These are phyloP conservation scores for Chenopodium album DNA, from an alignment of 148 eudicot species.

Conservation along the genomic window DNA sequence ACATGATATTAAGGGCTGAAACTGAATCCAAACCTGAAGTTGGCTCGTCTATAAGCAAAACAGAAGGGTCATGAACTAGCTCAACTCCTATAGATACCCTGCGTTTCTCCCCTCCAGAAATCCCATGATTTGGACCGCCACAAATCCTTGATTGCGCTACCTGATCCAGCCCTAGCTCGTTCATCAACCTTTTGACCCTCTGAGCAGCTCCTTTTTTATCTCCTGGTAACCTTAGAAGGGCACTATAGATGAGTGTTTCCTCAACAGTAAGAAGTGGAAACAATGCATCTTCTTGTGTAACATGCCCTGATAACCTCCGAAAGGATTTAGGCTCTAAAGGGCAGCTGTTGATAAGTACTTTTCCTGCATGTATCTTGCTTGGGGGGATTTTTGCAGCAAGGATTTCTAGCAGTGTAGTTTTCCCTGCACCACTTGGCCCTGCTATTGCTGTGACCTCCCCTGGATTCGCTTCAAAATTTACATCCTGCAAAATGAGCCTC, in stretches of 20 bases:
- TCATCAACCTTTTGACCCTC: conserved; percentile 56
- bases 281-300: conserved; percentile 77
- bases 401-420: conserved; percentile 76
- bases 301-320: conserved; percentile 67
- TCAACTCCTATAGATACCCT: conserved; percentile 92
- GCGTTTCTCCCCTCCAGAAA: conserved; percentile 92
- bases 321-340: conserved; percentile 42
- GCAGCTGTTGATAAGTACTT: conserved; percentile 52
- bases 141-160: conserved; percentile 58
- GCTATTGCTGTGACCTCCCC: conserved; percentile 89
- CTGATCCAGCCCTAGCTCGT: conserved; percentile 66
- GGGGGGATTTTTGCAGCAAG: conserved; percentile 57
- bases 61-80: conserved; percentile 81
- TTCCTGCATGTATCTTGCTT: conserved; percentile 41
- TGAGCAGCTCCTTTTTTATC: conserved; percentile 38
- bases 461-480: conserved; percentile 70
- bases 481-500: conserved; percentile 52
- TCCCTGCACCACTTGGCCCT: conserved; percentile 97
- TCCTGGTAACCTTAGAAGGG: conserved; percentile 59
- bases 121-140: conserved; percentile 59
- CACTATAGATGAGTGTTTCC: conserved; percentile 86
- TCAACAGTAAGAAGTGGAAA: conserved; percentile 86
- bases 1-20: conserved; percentile 77
- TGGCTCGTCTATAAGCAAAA: conserved; percentile 82
- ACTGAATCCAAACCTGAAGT: conserved; percentile 90